Conservation (phyloP, 805 yeast genomes). For the Saccharomycopsis sp. region DNA sequence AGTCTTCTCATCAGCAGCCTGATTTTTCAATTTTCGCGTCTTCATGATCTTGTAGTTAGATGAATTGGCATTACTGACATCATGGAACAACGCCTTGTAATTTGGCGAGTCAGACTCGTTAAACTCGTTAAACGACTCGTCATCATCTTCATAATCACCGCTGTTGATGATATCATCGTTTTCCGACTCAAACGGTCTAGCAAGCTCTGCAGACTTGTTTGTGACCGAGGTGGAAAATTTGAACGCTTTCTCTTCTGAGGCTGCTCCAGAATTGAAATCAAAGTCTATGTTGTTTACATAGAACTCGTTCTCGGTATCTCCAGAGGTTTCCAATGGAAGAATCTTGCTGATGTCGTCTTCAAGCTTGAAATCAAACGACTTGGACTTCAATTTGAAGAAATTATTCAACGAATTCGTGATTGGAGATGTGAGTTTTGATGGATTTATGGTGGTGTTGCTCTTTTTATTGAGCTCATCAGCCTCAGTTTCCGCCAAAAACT, state of each 20-base stretch:
- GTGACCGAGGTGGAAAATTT: not conserved
- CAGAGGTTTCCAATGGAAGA: slow-evolving; percentile 8
- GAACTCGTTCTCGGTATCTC: not conserved
- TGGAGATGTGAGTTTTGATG: slow-evolving; percentile 5
- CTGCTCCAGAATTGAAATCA: not conserved
- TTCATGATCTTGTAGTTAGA: slow-evolving; percentile 6
- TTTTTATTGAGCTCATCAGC: not conserved
- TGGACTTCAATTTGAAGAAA: slow-evolving; percentile 9
- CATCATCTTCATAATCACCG: slow-evolving; percentile 1
- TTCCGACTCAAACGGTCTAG: not conserved
- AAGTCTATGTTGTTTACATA: not conserved
- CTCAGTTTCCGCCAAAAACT: not conserved
- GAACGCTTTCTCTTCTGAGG: not conserved
- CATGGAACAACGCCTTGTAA: slow-evolving; percentile 28
- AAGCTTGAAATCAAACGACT: slow-evolving; percentile 10
- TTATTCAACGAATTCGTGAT: slow-evolving; percentile 5
- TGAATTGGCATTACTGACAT: slow-evolving; percentile 7
- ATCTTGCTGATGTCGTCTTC: slow-evolving; percentile 8
- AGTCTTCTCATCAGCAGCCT: not conserved
- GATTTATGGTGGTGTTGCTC: slow-evolving; percentile 1
- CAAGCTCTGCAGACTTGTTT: not conserved
- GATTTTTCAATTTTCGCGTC: slow-evolving; percentile 2
- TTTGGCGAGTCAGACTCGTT: slow-evolving; percentile 24
- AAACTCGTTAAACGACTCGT: not conserved
- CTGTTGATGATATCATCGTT: too few species aligned